Evolutionary conservation across 345 rosid species (phyloP).

Genomic region (Syzygium jambos): DNA sequence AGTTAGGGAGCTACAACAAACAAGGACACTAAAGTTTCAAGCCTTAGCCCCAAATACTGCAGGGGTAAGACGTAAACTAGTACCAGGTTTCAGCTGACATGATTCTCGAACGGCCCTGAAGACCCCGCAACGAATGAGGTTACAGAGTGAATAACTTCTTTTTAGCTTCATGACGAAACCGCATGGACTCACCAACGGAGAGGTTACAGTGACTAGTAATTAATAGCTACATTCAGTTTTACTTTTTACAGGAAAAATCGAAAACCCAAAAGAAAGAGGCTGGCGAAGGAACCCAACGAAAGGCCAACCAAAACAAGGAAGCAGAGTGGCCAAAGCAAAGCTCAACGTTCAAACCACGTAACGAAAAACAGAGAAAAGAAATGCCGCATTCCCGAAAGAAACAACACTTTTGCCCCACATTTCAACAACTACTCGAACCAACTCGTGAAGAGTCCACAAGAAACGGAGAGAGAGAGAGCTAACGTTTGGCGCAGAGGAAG

Average conservation of each 20-base stretch:
- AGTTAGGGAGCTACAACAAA: background rate
- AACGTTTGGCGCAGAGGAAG: constrained; percentile 9
- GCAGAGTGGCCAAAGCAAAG: background rate
- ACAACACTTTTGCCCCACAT: background rate
- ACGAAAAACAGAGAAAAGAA: background rate
- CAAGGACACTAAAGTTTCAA: background rate
- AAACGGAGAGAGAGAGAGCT: background rate
- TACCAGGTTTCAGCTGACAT: background rate
- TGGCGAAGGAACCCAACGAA: background rate
- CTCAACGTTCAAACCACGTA: background rate
- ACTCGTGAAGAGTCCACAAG: constrained; percentile 1
- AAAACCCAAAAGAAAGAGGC: background rate
- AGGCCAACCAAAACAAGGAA: background rate
- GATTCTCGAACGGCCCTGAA: background rate
- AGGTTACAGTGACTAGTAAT: background rate
- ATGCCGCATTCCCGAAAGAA: background rate
- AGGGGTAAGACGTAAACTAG: background rate
- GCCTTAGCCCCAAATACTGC: background rate
- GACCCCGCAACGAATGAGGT: background rate
- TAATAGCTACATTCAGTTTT: background rate
- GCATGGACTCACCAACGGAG: background rate
- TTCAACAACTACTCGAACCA: constrained; percentile 31
- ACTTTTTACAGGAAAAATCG: background rate
- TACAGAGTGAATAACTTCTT: background rate
- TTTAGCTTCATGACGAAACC: background rate